Evolutionary conservation across 2,329 filamentous ascomycete genomes (phyloP), one percentile per base, ranked within the genome.

Genomic region (Akanthomyces uredinophilus): DNA sequence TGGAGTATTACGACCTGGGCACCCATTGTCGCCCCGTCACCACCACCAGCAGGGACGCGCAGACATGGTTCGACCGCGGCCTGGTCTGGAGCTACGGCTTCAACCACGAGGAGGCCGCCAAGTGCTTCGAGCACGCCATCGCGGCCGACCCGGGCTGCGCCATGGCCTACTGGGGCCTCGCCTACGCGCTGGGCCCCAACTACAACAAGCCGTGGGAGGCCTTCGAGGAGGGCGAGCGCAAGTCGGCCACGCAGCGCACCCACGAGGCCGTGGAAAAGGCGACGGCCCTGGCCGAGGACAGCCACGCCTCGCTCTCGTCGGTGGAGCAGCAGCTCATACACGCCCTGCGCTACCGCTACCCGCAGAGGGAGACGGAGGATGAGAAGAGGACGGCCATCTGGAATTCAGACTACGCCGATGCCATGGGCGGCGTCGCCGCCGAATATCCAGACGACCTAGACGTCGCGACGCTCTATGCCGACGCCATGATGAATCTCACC

Each of bases 191-290:
- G 0, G 90, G 90, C 0, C 90, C 90, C 4, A 92, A 94, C 69
- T 87, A 87, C 72, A 84, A 93, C 75, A 91, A 92, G 69, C 86
- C 89, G 0, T 92, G 90, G 90, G 82, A 85, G 32, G 79, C 85
- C 27, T 91, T 92, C 66, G 87, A 89, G 60, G 73, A 79, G 1
- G 73, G 78, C 0, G 89, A 92, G 65, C 75, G 88, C 5, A 72
- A 77, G 13, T 72, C 69, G 0, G 82, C 79, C 0, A 75, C 88
- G 5, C 66, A 68, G 22, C 65, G 70, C 41, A 73, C 74, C 0
- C 70, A 75, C 47, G 55, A 62, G 2, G 73, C 74, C 24, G 65
- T 74, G 2, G 64, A 66, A 22, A 62, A 67, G 50, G 75, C 75
- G 3, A 65, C 63, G 5, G 61, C 66, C 1, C 63, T 65, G 20